Evolutionary conservation across 2,329 filamentous ascomycete genomes (phyloP), one percentile per base, ranked within the genome.

Genomic region (Ceratocystiopsis sp.): DNA sequence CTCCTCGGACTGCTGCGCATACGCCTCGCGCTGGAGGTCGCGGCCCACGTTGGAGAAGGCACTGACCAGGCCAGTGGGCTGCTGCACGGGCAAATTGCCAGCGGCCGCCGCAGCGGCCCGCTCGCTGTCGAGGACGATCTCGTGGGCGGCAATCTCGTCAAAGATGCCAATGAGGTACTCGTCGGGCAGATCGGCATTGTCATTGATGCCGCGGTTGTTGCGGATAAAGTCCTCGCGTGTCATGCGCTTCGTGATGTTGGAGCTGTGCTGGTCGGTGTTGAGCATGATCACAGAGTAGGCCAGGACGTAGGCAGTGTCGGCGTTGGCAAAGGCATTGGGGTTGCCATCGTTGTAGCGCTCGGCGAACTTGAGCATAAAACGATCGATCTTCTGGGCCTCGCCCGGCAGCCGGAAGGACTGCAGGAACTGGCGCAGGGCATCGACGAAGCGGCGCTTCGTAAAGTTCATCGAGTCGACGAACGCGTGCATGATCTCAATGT

Each of bases 361-460:
- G 11, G 91, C 91, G 62, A 96, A 98, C 59, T 98, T 98, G 51
- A 98, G 67, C 91, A 98, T 96, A 62, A 96, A 93, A 40, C 91
- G 84, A 75, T 98, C 91, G 51, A 98, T 98, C 66, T 98, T 98
- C 58, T 98, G 91, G 0, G 87, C 87, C 61, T 98, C 91, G 47
- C 91, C 91, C 0, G 91, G 91, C 14, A 98, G 67, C 49, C 91
- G 81, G 67, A 98, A 98, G 25, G 85, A 83, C 59, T 98, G 91
- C 13, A 98, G 66, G 54, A 98, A 98, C 46, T 85, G 79, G 35
- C 91, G 78, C 21, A 98, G 65, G 14, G 91, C 81, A 59, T 95
- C 89, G 8, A 95, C 89, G 53, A 98, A 98, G 3, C 87, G 79
- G 44, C 80, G 84, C 59, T 87, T 87, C 11, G 75, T 73, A 52